A percentile compares a stretch with the other conserved stretches of the same genome.
These are phyloP conservation scores for Heterobasidion annosum DNA, from an alignment of 1,284 basidiomycete species.

Conservation along the genomic window DNA sequence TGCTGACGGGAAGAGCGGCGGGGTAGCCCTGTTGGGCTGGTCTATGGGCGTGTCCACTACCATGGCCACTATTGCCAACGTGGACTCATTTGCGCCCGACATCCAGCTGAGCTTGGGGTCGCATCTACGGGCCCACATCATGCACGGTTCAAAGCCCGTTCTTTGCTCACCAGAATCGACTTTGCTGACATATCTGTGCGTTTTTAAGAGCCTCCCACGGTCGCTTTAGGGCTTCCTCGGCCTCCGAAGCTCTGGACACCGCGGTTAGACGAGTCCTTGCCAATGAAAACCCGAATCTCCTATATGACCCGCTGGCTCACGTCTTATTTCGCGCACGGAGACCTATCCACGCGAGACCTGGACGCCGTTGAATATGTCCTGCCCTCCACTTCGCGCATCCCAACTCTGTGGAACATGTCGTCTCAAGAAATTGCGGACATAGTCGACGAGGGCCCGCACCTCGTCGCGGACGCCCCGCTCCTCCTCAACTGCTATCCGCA, in stretches of 20 bases:
- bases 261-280: neutral
- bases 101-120: no score
- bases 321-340: slow-evolving; percentile 25
- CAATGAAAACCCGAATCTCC: slow-evolving; percentile 2
- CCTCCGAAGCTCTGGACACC: neutral
- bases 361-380: slow-evolving; percentile 12
- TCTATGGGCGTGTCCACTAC: slow-evolving; percentile 21
- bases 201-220: neutral
- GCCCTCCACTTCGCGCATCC: slow-evolving; percentile 9
- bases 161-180: neutral
- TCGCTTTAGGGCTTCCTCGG: neutral
- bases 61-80: slow-evolving; percentile 17
- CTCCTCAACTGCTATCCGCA: slow-evolving; percentile 10
- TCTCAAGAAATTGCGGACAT: neutral
- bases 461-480: slow-evolving; percentile 11
- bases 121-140: slow-evolving; percentile 11
- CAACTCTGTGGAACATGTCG: neutral
- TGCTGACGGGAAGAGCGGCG: slow-evolving; percentile 19
- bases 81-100: slow-evolving; percentile 14
- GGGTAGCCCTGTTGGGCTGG: slow-evolving; percentile 27
- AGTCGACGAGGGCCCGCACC: neutral
- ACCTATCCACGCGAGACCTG: slow-evolving; percentile 18
- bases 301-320: slow-evolving; percentile 20
- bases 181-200: neutral
- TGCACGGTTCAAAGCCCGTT: neutral